Percentiles rank a stretch among this genome's conserved stretches.
Evolutionary conservation across 768 basidiomycete genomes (phyloP).

Genomic region (Mycena capillaripes): DNA sequence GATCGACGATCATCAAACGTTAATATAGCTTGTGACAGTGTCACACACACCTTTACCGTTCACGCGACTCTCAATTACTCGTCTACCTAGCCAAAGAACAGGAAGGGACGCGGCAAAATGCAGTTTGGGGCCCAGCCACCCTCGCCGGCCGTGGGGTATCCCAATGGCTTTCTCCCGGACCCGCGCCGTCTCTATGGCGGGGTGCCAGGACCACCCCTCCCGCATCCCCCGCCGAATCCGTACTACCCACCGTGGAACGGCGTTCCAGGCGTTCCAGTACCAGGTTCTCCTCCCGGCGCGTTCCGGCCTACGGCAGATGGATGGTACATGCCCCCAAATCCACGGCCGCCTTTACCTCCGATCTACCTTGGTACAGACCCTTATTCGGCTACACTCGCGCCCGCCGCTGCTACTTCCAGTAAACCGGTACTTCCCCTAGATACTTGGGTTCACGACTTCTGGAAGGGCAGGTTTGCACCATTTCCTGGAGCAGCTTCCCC

Average conservation of each 20-base stretch:
- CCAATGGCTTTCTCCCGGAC: conserved; percentile 22
- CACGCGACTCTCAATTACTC: not conserved
- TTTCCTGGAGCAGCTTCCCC: conserved; percentile 56
- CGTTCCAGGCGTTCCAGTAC: not conserved
- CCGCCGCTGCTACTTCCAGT: not conserved
- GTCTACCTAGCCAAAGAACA: not conserved
- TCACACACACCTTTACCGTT: not conserved
- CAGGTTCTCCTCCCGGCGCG: conserved; percentile 7
- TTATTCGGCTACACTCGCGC: conserved; percentile 4
- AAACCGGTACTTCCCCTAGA: conserved; percentile 14
- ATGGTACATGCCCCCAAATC: conserved; percentile 32
- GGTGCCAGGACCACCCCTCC: not conserved
- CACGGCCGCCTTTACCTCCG: not conserved
- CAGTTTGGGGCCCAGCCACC: conserved; percentile 17
- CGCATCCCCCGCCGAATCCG: conserved; percentile 4
- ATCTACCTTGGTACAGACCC: not conserved
- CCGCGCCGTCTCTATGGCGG: conserved; percentile 25
- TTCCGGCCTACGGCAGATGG: conserved; percentile 30
- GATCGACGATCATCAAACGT: too few relatives aligned
- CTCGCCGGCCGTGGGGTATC: conserved; percentile 1
- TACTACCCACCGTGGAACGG: conserved; percentile 11
- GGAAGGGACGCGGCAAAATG: conserved; percentile 5
- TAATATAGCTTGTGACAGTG: not conserved
- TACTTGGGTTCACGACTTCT: conserved; percentile 50
- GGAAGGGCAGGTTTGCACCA: conserved; percentile 59